Base-by-base conservation (phyloP, 83 land plant genomes). In the Thuja plicata region DNA sequence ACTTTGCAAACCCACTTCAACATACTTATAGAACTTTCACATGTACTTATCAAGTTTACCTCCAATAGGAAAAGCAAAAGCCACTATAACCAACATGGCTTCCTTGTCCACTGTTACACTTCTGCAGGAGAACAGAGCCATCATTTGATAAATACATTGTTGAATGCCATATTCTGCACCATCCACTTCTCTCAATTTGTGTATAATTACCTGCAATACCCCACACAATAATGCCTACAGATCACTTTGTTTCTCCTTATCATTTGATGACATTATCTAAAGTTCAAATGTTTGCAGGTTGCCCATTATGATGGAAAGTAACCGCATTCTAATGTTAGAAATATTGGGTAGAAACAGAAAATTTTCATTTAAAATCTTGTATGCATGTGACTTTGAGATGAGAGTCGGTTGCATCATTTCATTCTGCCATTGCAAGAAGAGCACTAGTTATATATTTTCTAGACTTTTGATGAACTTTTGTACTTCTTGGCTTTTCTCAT, bases 71-170 rank as follows among this genome's bases (percentile, higher is more conserved):
- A 94, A 94, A 45, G 95, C 94, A 27, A 95, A 86, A 35, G 96
- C 94, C 21, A 95, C 92, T 70, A 94, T 94, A 35, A 92, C 95
- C 83, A 94, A 95, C 96, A 94, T 94, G 15, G 92, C 95, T 89
- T 95, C 95, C 88, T 92, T 94, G 74, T 92, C 94, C 1, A 92
- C 94, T 17, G 94, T 92, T 21, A 92, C 88, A 88, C 92, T 92
- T 8, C 89, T 88, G 83, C 95, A 93, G 32, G 90, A 89, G 76
- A 93, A 93, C 27, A 92, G 83, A 24, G 77, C 43, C 95, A 93
- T 93, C 60, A 93, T 91, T 38, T 89, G 89, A 52, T 93, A 94
- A 12, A 92, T 92, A 70, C 82, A 52, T 87, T 94, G 93, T 32
- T 89, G 57, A 87, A 94, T 87, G 1, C 87, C 76, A 46, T 78